Conservation (phyloP, 352 stramenopile species). For the Phytophthora foliorum region DNA sequence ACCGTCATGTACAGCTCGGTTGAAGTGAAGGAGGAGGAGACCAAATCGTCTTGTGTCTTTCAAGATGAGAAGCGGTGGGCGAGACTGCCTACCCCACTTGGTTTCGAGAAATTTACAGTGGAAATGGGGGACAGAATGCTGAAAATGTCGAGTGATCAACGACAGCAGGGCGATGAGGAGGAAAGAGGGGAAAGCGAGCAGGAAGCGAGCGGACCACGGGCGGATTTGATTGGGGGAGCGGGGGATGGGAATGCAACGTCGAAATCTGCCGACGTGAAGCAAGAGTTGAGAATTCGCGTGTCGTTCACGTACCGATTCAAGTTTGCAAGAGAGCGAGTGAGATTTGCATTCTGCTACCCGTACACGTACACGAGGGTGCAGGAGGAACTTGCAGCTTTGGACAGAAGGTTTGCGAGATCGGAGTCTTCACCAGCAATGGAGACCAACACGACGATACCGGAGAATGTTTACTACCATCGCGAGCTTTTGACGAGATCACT, state of each 20-base stretch:
- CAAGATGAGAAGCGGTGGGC: conserved; percentile 51
- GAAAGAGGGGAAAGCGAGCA: conserved; percentile 33
- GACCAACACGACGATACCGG: not conserved
- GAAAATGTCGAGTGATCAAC: not conserved
- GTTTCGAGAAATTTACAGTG: conserved; percentile 50
- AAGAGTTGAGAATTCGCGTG: conserved; percentile 62
- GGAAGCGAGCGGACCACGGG: conserved; percentile 35
- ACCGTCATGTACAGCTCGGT: conserved; percentile 76
- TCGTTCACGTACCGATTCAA: conserved; percentile 73
- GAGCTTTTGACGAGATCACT: conserved; percentile 80
- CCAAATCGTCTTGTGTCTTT: conserved; percentile 52
- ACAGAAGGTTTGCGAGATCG: conserved; percentile 33
- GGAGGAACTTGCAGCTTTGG: conserved; percentile 50
- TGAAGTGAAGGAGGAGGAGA: conserved; percentile 40
- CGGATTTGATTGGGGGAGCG: not conserved
- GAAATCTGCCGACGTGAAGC: conserved; percentile 6
- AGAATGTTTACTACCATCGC: conserved; percentile 85
- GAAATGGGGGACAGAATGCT: not conserved
- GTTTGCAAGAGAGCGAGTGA: conserved; percentile 64
- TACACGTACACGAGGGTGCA: conserved; percentile 86
- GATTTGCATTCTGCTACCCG: conserved; percentile 84
- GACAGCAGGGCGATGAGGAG: conserved; percentile 57
- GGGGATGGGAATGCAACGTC: not conserved
- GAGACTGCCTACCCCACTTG: conserved; percentile 44
- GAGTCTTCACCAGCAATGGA: not conserved